phyloP scores from a whole-genome alignment of 1,139 yeast species.

The Blastobotrys proliferans region DNA sequence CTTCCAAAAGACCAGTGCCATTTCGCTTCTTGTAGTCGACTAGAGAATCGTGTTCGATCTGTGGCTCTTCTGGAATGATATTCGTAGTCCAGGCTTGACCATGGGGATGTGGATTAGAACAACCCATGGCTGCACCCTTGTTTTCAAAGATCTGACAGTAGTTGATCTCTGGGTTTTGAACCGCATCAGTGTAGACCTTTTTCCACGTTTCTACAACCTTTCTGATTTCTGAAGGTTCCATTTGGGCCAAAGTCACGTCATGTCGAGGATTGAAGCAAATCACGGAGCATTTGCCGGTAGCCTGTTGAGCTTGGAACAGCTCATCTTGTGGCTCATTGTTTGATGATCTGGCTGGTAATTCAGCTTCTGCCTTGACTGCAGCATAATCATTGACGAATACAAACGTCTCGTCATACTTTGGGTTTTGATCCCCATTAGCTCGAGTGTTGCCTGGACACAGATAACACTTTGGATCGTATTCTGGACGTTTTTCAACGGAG shows the following conservation, averaged over 20 bases:
- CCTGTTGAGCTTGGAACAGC: slow-evolving; percentile 55
- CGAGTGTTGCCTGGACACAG: slow-evolving; percentile 70
- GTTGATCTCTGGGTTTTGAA: slow-evolving; percentile 41
- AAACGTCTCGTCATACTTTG: slow-evolving; percentile 54
- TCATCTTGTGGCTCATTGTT: slow-evolving; percentile 32
- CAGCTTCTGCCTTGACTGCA: slow-evolving; percentile 48
- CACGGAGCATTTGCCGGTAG: slow-evolving; percentile 65
- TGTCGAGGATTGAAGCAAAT: slow-evolving; percentile 75
- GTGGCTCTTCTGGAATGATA: slow-evolving; percentile 65
- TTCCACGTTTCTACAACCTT: slow-evolving; percentile 60
- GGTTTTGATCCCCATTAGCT: slow-evolving; percentile 53
- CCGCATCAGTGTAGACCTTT: slow-evolving; percentile 46
- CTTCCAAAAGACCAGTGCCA: slow-evolving; percentile 53
- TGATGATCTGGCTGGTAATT: slow-evolving; percentile 15
- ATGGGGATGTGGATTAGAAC: slow-evolving; percentile 79
- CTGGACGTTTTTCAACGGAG: slow-evolving; percentile 44
- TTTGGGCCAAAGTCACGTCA: slow-evolving; percentile 60
- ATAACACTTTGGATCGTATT: slow-evolving; percentile 63
- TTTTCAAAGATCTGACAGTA: slow-evolving; percentile 75
- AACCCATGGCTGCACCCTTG: slow-evolving; percentile 79
- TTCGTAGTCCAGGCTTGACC: slow-evolving; percentile 75
- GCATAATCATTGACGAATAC: slow-evolving; percentile 67
- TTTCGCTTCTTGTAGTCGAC: slow-evolving; percentile 42
- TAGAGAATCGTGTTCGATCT: slow-evolving; percentile 52
- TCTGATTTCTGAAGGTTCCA: slow-evolving; percentile 44